Evolutionary conservation across 257 asterid genomes (phyloP), one percentile per base, ranked within the genome.

Genomic region (Lantana camara): DNA sequence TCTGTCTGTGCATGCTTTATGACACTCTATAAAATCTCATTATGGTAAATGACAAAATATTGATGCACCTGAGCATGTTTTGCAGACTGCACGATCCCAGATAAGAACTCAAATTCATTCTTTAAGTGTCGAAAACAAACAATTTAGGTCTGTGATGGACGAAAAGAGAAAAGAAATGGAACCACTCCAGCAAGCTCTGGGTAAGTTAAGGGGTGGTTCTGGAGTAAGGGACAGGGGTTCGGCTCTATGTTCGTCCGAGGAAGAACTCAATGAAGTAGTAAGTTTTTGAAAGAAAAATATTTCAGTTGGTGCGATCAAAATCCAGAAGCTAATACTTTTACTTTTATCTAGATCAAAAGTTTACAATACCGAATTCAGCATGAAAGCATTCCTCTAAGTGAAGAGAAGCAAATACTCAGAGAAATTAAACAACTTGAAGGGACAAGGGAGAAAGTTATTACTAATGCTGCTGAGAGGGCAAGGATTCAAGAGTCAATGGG

Each of bases 361-460:
- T 67, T 77, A 66, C 81, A 88, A 51, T 84, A 86, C 66, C 95
- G 86, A 73, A 91, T 91, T 68, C 91, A 86, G 73, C 98, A 91
- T 19, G 98, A 91, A 82, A 91, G 94, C 85, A 88, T 91, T 72
- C 84, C 95, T 69, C 83, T 91, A 64, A 82, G 50, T 32, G 98
- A 91, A 76, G 98, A 91, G 83, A 91, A 91, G 73, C 98, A 86
- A 84, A 83, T 91, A 56, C 86, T 91, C n/a, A 74, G 94, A 76
- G 98, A 91, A 70, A 91, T 91, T 48, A 91, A 91, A 66, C 91
- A 75, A 67, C 90, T 88, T 20, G 95, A 91, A 76, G 93, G 84
- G 56, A 86, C 96, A 3, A 81, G 98, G 76, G 78, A 64, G 13
- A 75, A 80, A 64, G 98, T 91, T 68, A 75, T 84, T 63, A 88